phyloP scores from a whole-genome alignment of 2,329 filamentous ascomycete genomes.

The Ramichloridium luteum region DNA sequence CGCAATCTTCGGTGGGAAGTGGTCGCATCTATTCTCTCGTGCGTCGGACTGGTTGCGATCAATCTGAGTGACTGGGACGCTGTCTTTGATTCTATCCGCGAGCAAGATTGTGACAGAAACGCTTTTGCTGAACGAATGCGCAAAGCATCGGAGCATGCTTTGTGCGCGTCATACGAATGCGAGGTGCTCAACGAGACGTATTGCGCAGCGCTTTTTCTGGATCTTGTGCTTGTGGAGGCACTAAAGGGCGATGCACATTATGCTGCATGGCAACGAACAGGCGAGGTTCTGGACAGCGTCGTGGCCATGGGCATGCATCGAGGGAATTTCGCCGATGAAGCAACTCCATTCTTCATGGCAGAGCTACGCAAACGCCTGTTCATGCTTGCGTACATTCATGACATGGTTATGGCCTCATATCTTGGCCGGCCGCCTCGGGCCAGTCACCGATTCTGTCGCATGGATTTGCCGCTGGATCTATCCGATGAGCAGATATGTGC shows the following conservation, averaged over 20 bases:
- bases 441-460: slow-evolving; percentile 39
- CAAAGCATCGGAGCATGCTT: slow-evolving; percentile 22
- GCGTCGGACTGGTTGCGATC: slow-evolving; percentile 27
- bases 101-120: slow-evolving; percentile 35
- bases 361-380: slow-evolving; percentile 25
- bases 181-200: slow-evolving; percentile 25
- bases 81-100: slow-evolving; percentile 29
- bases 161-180: slow-evolving; percentile 25
- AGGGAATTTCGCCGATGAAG: slow-evolving; percentile 19
- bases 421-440: slow-evolving; percentile 39
- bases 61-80: slow-evolving; percentile 24
- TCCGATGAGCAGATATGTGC: slow-evolving; percentile 38
- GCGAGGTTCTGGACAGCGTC: slow-evolving; percentile 24
- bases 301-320: slow-evolving; percentile 26
- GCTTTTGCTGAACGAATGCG: slow-evolving; percentile 36
- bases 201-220: slow-evolving; percentile 24
- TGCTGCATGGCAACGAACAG: slow-evolving; percentile 23
- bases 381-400: slow-evolving; percentile 21
- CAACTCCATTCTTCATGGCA: slow-evolving; percentile 24
- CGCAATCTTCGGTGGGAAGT: slow-evolving; percentile 33
- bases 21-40: slow-evolving; percentile 28
- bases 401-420: slow-evolving; percentile 24
- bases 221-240: slow-evolving; percentile 21
- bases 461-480: slow-evolving; percentile 44
- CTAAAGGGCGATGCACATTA: slow-evolving; percentile 24